Base-by-base conservation (phyloP, 148 eudicot species). In the Fagopyrum esculentum region DNA sequence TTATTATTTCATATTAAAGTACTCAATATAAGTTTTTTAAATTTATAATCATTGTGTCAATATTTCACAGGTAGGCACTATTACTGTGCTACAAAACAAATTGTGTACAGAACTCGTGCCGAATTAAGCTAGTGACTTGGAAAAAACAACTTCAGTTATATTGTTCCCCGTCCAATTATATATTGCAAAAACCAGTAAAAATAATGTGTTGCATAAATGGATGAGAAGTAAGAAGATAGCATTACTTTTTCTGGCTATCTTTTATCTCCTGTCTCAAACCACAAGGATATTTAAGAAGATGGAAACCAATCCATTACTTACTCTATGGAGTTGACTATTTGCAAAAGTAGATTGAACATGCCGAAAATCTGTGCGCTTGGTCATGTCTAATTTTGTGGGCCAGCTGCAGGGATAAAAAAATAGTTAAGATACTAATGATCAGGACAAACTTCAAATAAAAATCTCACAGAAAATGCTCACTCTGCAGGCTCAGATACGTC, bases 351-450 rank as follows among this genome's bases (percentile, higher is more conserved):
- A 84, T 73, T 82, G 90, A 59, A 96, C 98, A 83, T 96, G 99
- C 69, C 87, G 87, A 74, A 88, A 87, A 85, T 96, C 99, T 40
- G 99, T 96, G 78, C 99, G 97, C 74, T 96, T 96, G 61, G 94
- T 90, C 97, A 96, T 89, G 83, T 96, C 99, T 77, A 96, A 81
- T 78, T 96, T 96, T 43, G 81, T 82, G 9, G 99, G 99, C 99
- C 99, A 96, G 81, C 99, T 96, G 91, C 80, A 81, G 30, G 81
- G 71, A 77, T 56, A 76, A 86, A 69, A 69, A 73, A 17, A 60
- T 29, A 16, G 60, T 78, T 44, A 75, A 35, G 68, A 75, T 30
- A 45, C 54, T 43, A 75, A 9, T 69, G 9, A 51, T 12, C 17
- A 64, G 61, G 59, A 59, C 30, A 78, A 49, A 22, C 3, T 68